Conservation (phyloP, 1,139 yeast genomes). For the Geotrichum histeridarum region DNA sequence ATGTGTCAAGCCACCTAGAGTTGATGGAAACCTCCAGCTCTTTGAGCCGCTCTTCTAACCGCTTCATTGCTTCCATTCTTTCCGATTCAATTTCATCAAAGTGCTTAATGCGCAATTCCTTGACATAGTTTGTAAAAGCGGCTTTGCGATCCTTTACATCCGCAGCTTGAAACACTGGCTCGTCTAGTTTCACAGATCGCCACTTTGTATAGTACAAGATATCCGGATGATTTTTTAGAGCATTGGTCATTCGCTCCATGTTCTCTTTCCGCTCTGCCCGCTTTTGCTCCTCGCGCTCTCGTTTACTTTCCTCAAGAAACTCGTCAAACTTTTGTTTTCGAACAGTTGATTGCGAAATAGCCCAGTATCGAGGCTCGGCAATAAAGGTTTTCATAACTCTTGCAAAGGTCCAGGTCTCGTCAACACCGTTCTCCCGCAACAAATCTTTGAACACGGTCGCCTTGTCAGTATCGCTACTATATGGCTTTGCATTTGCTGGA, state of each 20-base stretch:
- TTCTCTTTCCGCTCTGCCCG: constrained; percentile 49
- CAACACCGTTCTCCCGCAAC: constrained; percentile 53
- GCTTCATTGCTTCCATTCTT: constrained; percentile 24
- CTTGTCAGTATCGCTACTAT: constrained; percentile 36
- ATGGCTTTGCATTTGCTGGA: constrained; percentile 15
- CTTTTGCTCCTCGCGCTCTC: constrained; percentile 43
- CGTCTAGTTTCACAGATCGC: constrained; percentile 55
- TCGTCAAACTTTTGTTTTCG: constrained; percentile 64
- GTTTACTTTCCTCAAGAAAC: constrained; percentile 51
- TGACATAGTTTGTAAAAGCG: constrained; percentile 50
- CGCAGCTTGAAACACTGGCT: constrained; percentile 51
- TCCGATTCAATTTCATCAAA: constrained; percentile 31
- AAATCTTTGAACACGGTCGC: constrained; percentile 48
- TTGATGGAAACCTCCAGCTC: constrained; percentile 36
- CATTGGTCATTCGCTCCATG: constrained; percentile 48
- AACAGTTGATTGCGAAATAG: constrained; percentile 53
- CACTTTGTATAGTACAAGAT: constrained; percentile 62
- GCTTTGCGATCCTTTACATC: constrained; percentile 28
- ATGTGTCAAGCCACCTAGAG: constrained; percentile 46
- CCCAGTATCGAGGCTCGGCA: constrained; percentile 64
- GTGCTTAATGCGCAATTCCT: constrained; percentile 41
- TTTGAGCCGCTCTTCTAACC: constrained; percentile 27
- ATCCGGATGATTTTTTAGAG: constrained; percentile 43
- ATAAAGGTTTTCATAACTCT: constrained; percentile 59
- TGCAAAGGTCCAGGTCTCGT: constrained; percentile 72